Conservation (phyloP, 192 early-diverging fungal species). For the Linnemannia schmuckeri region DNA sequence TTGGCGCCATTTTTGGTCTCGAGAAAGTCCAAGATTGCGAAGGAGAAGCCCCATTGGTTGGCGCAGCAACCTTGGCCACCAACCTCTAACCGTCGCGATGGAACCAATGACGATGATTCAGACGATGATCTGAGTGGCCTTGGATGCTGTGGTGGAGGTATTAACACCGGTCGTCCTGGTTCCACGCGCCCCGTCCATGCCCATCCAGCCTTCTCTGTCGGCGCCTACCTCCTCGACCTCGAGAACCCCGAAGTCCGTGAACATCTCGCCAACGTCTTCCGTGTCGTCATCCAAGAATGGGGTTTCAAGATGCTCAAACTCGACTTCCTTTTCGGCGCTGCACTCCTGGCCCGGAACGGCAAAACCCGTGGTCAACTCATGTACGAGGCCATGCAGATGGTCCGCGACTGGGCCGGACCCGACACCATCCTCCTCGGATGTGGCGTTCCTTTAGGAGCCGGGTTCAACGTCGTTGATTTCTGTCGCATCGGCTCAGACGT, state of each 20-base stretch:
- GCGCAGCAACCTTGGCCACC: slow-evolving; percentile 19
- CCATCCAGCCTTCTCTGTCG: slow-evolving; percentile 59
- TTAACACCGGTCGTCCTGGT: background rate
- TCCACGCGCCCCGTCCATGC: slow-evolving; percentile 26
- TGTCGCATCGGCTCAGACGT: slow-evolving; percentile 68
- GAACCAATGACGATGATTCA: background rate
- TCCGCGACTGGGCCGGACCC: slow-evolving; percentile 56
- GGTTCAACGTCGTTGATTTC: slow-evolving; percentile 60
- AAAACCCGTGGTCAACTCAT: slow-evolving; percentile 66
- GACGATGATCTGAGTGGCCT: slow-evolving; percentile 14
- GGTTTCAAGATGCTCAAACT: slow-evolving; percentile 65
- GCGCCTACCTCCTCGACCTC: slow-evolving; percentile 62
- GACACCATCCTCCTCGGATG: slow-evolving; percentile 62
- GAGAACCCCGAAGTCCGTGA: slow-evolving; percentile 55
- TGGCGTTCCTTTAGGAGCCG: slow-evolving; percentile 62
- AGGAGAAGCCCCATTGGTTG: slow-evolving; percentile 64
- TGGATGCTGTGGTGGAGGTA: slow-evolving; percentile 6
- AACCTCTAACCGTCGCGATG: background rate
- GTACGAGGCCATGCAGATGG: slow-evolving; percentile 63
- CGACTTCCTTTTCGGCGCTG: slow-evolving; percentile 66
- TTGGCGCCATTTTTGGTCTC: slow-evolving; percentile 63
- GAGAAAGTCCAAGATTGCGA: slow-evolving; percentile 53
- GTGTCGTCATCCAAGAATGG: slow-evolving; percentile 58
- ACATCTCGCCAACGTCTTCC: slow-evolving; percentile 59
- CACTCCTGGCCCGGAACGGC: slow-evolving; percentile 56